Base-by-base conservation (phyloP, 2,329 filamentous ascomycete genomes). In the Xylariaceae sp. region DNA sequence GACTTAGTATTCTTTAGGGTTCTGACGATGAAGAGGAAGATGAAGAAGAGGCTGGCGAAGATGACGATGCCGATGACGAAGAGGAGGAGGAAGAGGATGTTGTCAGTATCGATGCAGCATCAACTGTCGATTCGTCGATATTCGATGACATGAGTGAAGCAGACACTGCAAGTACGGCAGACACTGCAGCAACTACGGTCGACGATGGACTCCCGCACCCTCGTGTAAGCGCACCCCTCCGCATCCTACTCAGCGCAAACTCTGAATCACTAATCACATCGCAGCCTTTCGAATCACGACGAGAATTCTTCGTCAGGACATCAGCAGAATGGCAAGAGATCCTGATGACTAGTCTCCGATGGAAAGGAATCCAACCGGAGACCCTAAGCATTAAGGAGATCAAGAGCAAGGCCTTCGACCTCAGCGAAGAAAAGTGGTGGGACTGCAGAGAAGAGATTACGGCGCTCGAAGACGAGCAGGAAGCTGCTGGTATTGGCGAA, bases 401-500 rank as follows among this genome's bases (percentile, higher is more conserved):
- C 65, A 91, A 95, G 70, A 87, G 92, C 65, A 85, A 84, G 68
- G 94, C 91, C 1, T 99, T 96, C 69, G 87, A 90, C 67, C 80
- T 90, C 60, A 92, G 92, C 39, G 94, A 99, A 72, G 88, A 92
- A 74, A 96, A 95, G 71, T 99, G 94, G 94, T 99, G 94, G 94
- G 94, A 96, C 76, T 91, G 87, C 68, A 82, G 94, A 64, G 94
- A 99, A 74, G 92, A 97, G 74, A 88, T 99, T 61, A 87, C 86
- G 50, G 87, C 84, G 6, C 72, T 97, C 66, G 94, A 99, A 72
- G 92, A 96, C 72, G 92, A 96, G 74, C 91, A 97, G 75, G 92
- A 96, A 72, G 92, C 88, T 46, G 89, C 91, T 32, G 92, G 94
- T 9, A 96, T 97, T 70, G 89, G 91, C 15, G 94, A 97, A 74